These are phyloP conservation scores for Filobasidium uniguttulatum DNA, from an alignment of 1,284 basidiomycete genomes.

Conservation along the genomic window DNA sequence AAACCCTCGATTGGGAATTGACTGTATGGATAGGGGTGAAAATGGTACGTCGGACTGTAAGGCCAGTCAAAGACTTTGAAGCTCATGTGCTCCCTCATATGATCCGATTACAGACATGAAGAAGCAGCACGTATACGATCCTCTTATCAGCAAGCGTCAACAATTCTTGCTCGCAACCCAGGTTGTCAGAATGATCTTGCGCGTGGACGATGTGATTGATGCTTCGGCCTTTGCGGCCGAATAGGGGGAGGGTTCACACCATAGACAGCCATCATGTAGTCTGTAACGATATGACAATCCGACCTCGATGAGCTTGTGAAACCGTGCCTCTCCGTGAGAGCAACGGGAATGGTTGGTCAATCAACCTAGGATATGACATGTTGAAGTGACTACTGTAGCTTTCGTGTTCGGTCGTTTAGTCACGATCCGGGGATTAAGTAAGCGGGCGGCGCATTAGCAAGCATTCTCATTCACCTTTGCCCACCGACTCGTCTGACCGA, in stretches of 20 bases:
- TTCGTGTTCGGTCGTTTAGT: too few species aligned
- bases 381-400: too few species aligned
- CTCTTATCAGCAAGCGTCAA: constrained; percentile 91
- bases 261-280: too few species aligned
- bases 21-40: constrained; percentile 73
- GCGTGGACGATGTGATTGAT: constrained; percentile 37
- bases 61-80: not conserved
- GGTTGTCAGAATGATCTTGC: constrained; percentile 32
- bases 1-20: constrained; percentile 77
- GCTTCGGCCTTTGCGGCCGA: constrained; percentile 28
- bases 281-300: too few species aligned
- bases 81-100: not conserved
- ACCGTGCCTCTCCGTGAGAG: too few species aligned
- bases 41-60: constrained; percentile 49
- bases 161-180: constrained; percentile 86
- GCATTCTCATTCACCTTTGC: not conserved
- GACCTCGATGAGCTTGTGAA: too few species aligned
- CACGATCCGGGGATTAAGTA: too few species aligned
- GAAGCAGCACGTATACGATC: constrained; percentile 92
- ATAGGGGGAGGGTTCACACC: too few species aligned
- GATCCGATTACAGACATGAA: constrained; percentile 65
- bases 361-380: too few species aligned
- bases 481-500: not conserved
- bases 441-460: not conserved
- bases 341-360: too few species aligned